Conservation (phyloP, 1,139 yeast genomes). For the Pichia sp. region DNA sequence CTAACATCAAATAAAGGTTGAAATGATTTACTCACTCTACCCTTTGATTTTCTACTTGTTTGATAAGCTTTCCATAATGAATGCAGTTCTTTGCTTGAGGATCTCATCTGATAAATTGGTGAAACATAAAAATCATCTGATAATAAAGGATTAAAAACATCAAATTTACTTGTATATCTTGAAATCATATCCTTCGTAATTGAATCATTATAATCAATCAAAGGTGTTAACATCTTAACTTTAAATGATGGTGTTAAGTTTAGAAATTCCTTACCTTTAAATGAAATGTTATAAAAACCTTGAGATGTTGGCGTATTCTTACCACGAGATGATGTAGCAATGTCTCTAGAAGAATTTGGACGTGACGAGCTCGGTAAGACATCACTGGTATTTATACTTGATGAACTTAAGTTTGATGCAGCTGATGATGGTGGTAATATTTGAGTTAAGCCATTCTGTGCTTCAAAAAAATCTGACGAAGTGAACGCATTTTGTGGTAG, state of each 20-base stretch:
- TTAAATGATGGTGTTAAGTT: conserved; percentile 7
- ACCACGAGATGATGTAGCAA: background rate
- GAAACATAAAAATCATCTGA: conserved; percentile 9
- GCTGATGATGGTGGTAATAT: background rate
- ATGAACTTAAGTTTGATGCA: background rate
- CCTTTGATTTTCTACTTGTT: conserved; percentile 11
- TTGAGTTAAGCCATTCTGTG: background rate
- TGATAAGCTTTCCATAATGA: conserved; percentile 19
- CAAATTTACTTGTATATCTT: conserved; percentile 23
- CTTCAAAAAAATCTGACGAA: background rate
- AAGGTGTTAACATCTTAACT: conserved; percentile 7
- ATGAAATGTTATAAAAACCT: background rate
- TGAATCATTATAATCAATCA: conserved; percentile 8
- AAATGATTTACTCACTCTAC: conserved; percentile 5
- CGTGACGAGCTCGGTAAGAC: background rate
- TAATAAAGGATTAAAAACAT: conserved; percentile 20
- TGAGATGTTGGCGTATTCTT: background rate
- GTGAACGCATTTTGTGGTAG: background rate
- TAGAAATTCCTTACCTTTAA: conserved; percentile 3
- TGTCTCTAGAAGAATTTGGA: background rate
- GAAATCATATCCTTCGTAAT: conserved; percentile 13
- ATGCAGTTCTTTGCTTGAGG: conserved; percentile 20
- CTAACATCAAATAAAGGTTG: conserved; percentile 25
- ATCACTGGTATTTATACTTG: background rate
- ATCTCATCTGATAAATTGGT: conserved; percentile 19